phyloP scores from a whole-genome alignment of 495 filamentous ascomycete species.

The Eremomyces bilateralis region DNA sequence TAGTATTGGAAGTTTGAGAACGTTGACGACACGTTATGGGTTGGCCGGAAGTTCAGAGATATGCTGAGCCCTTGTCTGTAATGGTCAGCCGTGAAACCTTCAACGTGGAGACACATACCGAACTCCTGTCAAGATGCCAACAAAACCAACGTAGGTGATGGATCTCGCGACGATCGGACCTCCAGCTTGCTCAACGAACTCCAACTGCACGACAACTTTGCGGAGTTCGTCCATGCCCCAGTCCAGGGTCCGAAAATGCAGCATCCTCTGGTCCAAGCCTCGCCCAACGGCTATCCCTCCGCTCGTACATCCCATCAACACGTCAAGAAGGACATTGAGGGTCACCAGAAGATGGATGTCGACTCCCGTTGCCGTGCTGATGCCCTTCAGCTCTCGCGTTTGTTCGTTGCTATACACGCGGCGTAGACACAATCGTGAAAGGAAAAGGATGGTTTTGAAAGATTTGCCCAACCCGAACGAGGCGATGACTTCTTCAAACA shows the following conservation, averaged over 20 bases:
- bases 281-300: conserved; percentile 22
- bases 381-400: conserved; percentile 37
- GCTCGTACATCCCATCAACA: conserved; percentile 44
- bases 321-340: conserved; percentile 39
- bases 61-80: conserved; percentile 27
- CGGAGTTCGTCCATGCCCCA: conserved; percentile 44
- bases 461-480: neutral
- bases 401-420: conserved; percentile 33
- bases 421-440: conserved; percentile 19
- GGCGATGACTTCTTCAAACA: conserved; percentile 27
- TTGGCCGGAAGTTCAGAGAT: conserved; percentile 42
- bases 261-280: conserved; percentile 21
- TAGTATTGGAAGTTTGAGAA: conserved; percentile 22
- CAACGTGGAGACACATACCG: conserved; percentile 14
- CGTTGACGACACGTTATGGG: conserved; percentile 24
- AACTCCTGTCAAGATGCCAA: conserved; percentile 40
- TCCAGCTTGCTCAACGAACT: conserved; percentile 24
- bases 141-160: conserved; percentile 41
- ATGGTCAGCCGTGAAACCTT: no score
- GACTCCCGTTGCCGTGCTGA: conserved; percentile 28
- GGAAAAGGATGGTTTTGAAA: conserved; percentile 20
- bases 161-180: conserved; percentile 29
- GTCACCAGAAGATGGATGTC: conserved; percentile 36
- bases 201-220: conserved; percentile 32
- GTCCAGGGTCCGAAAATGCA: conserved; percentile 47